phyloP scores from a whole-genome alignment of 495 filamentous ascomycete species.

The Hyaloscypha hepaticicola region DNA sequence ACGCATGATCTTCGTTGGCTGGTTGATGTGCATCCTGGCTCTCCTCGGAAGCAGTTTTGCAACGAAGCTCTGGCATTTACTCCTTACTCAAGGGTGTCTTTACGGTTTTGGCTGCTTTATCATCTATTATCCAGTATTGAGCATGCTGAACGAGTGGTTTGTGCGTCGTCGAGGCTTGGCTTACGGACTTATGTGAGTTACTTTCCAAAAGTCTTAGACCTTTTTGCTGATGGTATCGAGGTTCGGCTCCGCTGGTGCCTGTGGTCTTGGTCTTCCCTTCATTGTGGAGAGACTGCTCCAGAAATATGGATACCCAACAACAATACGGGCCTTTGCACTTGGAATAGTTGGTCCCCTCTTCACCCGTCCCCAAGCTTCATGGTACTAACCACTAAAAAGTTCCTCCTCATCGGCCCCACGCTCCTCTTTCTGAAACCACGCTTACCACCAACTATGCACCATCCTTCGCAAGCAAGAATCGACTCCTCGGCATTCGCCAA shows the following conservation, averaged over 20 bases:
- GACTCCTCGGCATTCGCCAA: slow-evolving; percentile 17
- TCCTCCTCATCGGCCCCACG: slow-evolving; percentile 7
- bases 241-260: slow-evolving; percentile 32
- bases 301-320: slow-evolving; percentile 34
- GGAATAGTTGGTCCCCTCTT: slow-evolving; percentile 21
- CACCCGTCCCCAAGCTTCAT: background rate
- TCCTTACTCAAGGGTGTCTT: slow-evolving; percentile 53
- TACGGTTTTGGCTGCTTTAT: slow-evolving; percentile 50
- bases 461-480: background rate
- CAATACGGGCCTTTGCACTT: slow-evolving; percentile 39
- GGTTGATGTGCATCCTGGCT: slow-evolving; percentile 24
- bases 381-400: background rate
- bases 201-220: background rate
- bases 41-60: slow-evolving; percentile 48
- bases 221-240: slow-evolving; percentile 19
- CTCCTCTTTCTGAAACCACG: slow-evolving; percentile 6
- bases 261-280: slow-evolving; percentile 46
- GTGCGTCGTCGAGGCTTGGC: slow-evolving; percentile 50
- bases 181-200: slow-evolving; percentile 57
- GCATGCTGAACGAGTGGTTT: slow-evolving; percentile 60
- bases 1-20: slow-evolving; percentile 5
- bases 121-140: slow-evolving; percentile 47
- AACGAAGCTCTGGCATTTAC: slow-evolving; percentile 42
- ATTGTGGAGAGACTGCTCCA: slow-evolving; percentile 51
- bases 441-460: background rate